Evolutionary conservation across 1,284 basidiomycete species (phyloP).

Genomic region (Papiliotrema nemorosa): DNA sequence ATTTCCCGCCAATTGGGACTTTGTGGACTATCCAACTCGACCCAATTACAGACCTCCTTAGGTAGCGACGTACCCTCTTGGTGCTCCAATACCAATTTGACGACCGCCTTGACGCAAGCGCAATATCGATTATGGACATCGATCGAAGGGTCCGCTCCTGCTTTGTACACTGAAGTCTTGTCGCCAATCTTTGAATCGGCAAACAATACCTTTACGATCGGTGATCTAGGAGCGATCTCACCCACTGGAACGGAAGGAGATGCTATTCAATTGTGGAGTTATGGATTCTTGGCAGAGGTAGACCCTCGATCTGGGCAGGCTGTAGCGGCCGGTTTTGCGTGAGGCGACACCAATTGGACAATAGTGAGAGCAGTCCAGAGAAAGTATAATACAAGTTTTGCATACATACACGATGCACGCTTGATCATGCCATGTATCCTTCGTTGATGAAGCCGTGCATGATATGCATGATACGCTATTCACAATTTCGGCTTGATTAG

Average conservation of each 20-base stretch:
- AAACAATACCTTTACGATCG: constrained; percentile 31
- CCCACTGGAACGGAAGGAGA: constrained; percentile 48
- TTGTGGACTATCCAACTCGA: constrained; percentile 31
- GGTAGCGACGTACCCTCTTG: constrained; percentile 35
- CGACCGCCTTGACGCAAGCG: constrained; percentile 39
- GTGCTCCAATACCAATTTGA: constrained; percentile 47
- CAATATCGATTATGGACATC: constrained; percentile 50
- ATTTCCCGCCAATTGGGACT: constrained; percentile 48
- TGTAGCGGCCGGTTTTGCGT: constrained; percentile 25
- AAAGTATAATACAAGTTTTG: no score
- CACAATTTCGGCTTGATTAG: constrained; percentile 16
- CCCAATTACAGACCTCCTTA: constrained; percentile 15
- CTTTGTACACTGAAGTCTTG: constrained; percentile 43
- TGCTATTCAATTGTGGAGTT: constrained; percentile 49
- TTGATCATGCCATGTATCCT: not conserved
- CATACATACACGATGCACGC: not conserved
- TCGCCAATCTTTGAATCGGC: constrained; percentile 25
- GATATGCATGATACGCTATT: not conserved
- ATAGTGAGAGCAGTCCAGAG: not conserved
- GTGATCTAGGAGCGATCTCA: constrained; percentile 37
- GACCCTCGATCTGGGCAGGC: constrained; percentile 35
- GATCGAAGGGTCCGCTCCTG: constrained; percentile 45
- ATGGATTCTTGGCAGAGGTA: constrained; percentile 43
- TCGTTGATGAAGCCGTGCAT: not conserved
- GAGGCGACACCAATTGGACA: not conserved